These are phyloP conservation scores for Calcarisporium arbuscula DNA, from an alignment of 2,329 filamentous ascomycete genomes.

Conservation along the genomic window DNA sequence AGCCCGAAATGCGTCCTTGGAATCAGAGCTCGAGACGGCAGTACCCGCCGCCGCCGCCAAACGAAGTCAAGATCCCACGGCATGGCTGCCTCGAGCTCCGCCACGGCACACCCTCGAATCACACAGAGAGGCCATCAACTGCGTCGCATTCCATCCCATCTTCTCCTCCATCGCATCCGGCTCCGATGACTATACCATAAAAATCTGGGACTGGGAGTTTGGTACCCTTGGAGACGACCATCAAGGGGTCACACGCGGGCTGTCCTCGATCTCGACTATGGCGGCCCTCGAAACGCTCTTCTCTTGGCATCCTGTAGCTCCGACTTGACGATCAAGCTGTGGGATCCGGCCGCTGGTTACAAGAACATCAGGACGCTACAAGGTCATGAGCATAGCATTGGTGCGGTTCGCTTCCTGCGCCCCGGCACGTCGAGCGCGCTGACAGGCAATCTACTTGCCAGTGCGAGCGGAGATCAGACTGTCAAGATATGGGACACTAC, in stretches of 20 bases:
- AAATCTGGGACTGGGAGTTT: constrained; percentile 95
- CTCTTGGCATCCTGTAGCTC: constrained; percentile 60
- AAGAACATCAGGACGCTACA: constrained; percentile 90
- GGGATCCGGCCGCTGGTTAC: constrained; percentile 86
- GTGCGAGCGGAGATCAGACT: constrained; percentile 76
- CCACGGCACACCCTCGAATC: constrained; percentile 77
- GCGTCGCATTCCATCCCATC: constrained; percentile 85
- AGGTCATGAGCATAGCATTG: constrained; percentile 87
- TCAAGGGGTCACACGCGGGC: constrained; percentile 90
- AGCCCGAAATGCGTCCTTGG: constrained; percentile 62
- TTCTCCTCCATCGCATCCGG: constrained; percentile 87
- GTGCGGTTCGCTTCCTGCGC: constrained; percentile 78
- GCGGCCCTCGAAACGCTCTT: constrained; percentile 72
- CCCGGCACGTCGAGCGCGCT: constrained; percentile 72
- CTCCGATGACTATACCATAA: constrained; percentile 89
- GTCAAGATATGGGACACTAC: constrained; percentile 86
- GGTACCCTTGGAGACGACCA: constrained; percentile 83
- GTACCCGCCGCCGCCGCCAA: constrained; percentile 70
- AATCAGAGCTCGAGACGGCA: constrained; percentile 77
- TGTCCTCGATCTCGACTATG: constrained; percentile 84
- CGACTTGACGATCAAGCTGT: constrained; percentile 89
- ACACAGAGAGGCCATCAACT: constrained; percentile 74
- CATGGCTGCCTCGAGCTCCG: constrained; percentile 81
- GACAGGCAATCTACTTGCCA: constrained; percentile 76
- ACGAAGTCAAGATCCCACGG: constrained; percentile 74